Base-by-base conservation (phyloP, 2,329 filamentous ascomycete genomes). In the Clarireedia homoeocarpa region DNA sequence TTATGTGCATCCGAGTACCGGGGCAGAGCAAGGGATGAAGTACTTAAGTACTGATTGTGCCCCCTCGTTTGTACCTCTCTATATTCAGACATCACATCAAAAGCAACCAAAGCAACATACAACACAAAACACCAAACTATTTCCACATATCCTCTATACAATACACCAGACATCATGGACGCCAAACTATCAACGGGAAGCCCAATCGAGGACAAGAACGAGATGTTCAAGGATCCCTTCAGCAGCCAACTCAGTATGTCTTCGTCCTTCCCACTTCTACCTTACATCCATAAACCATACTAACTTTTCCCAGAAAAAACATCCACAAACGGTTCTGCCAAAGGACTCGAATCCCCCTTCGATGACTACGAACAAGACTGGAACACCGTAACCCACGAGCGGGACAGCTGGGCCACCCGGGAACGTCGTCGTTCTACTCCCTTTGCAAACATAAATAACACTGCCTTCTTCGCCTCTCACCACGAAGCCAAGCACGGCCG, bases 361-460 rank as follows among this genome's bases (percentile, higher is more conserved):
- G 53, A 51, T 51, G 53, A 56, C 5, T 56, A 46, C 24, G 48
- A 45, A n/a, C 53, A 56, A 56, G 53, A 56, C 5, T 56, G 53
- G 53, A 56, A 17, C 4, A 52, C 24, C 2, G 39, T n/a, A 1
- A 52, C 48, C 10, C 48, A 46, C n/a, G 48, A 51, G 7, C 23
- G 48, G 14, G 30, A 56, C 23, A 46, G 20, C 14, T 56, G 48
- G 48, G 53, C 53, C 0, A 45, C 23, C 10, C 38, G 48, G 2
- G 53, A 56, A 27, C 42, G 53, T 26, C 39, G 53, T 26, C 27
- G 48, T 4, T 56, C 53, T 10, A 56, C 48, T 27, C 27, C 48
- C 12, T 56, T 56, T 5, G 53, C 20, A 26, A 47, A 46, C 3
- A 5, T 56, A 9, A 52, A 17, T 17, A 56, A 52, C n/a, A 5